Evolutionary conservation across 179 eudicot species (phyloP), one percentile per base, ranked within the genome.

Genomic region (Silene noctiflora): DNA sequence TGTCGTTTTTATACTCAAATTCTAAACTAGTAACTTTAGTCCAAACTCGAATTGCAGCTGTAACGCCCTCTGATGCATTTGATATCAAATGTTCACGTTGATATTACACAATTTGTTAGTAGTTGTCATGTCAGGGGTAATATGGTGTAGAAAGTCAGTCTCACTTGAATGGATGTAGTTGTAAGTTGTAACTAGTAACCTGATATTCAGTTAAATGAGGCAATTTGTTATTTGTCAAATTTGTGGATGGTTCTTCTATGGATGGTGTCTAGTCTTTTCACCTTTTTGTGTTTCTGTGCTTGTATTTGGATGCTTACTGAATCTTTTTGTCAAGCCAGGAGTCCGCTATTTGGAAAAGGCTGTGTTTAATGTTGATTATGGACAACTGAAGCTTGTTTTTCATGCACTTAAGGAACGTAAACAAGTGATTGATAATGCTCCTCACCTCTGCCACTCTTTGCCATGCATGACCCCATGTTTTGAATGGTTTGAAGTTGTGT

Each of bases 401-500:
- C 97, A 95, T 84, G 99, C 99, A 27, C 95, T 95, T 6, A 91
- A 87, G 86, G 99, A 95, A 83, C 96, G 99, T 62, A 95, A 95
- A 79, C 95, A 86, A 81, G 79, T 95, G 80, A 95, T 95, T 65
- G 95, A 89, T 79, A 95, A 95, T 87, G 99, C 99, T 80, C 99
- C 97, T 33, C 99, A 95, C 84, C 85, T 95, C 69, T 91, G 97
- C 80, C 90, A 91, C 83, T 88, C 97, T 78, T 83, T 95, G 77
- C 98, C 99, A 59, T 91, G 95, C 85, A 95, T 95, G 97, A 93
- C 99, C 59, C 99, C 99, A 69, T 93, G 99, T 84, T 95, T 91
- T 85, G 83, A 83, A 75, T 91, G 97, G 99, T 91, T 93, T 82
- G 97, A 93, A 80, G 97, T 82, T 56, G 76, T 91, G 14, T 95